Evolutionary conservation across 1,284 basidiomycete species (phyloP).

Genomic region (Thecaphora thlaspeos): DNA sequence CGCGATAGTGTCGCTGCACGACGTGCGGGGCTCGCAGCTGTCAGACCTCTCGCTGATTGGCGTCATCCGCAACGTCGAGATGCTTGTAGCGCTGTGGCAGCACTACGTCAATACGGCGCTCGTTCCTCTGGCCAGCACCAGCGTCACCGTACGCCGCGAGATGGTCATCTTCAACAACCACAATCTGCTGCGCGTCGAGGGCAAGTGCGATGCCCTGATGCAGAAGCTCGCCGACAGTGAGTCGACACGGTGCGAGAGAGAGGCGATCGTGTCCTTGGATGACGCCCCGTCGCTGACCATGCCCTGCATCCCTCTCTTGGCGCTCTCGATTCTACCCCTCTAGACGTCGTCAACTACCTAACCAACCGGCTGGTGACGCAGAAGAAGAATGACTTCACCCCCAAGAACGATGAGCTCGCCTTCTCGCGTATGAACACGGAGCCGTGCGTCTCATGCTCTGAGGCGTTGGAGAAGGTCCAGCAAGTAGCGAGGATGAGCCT

Average conservation of each 20-base stretch:
- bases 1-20: constrained; percentile 70
- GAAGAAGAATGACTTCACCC: constrained; percentile 95
- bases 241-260: constrained; percentile 41
- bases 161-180: constrained; percentile 93
- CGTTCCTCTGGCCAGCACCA: constrained; percentile 79
- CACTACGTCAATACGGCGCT: constrained; percentile 90
- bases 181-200: constrained; percentile 81
- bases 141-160: constrained; percentile 84
- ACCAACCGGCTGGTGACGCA: constrained; percentile 79
- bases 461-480: constrained; percentile 76
- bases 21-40: constrained; percentile 64
- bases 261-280: too few relatives aligned
- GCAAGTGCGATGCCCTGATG: constrained; percentile 76
- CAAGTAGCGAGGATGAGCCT: constrained; percentile 72
- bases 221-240: constrained; percentile 81
- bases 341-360: constrained; percentile 59
- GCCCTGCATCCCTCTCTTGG: not conserved
- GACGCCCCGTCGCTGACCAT: too few relatives aligned
- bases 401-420: constrained; percentile 77
- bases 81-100: constrained; percentile 94
- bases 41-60: constrained; percentile 71
- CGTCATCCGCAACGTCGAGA: constrained; percentile 71
- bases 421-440: constrained; percentile 94
- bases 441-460: constrained; percentile 84
- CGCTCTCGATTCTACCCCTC: not conserved